Evolutionary conservation across 306 rosid species (phyloP).

Genomic region (Dryas alaskensis): DNA sequence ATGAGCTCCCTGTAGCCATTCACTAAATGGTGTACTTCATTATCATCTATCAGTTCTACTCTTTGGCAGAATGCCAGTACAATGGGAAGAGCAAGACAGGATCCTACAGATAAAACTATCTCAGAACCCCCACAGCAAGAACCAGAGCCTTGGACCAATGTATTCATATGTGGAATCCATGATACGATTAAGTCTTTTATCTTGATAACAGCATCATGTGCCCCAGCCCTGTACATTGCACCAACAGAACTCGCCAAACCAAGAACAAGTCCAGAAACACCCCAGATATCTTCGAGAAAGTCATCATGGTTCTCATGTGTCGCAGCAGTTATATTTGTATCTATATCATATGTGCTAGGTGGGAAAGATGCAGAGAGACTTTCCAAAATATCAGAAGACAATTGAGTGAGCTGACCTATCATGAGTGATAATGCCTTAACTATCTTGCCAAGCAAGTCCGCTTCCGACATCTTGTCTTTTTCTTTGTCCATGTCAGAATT

Average conservation of each 20-base stretch:
- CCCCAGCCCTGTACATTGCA: slow-evolving; percentile 74
- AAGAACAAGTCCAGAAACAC: slow-evolving; percentile 90
- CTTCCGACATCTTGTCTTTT: slow-evolving; percentile 48
- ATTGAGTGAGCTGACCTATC: slow-evolving; percentile 53
- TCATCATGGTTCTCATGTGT: slow-evolving; percentile 45
- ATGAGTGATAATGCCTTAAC: slow-evolving; percentile 50
- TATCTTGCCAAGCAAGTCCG: slow-evolving; percentile 58
- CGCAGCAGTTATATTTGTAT: slow-evolving; percentile 32
- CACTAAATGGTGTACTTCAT: slow-evolving; percentile 54
- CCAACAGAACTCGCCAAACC: slow-evolving; percentile 71
- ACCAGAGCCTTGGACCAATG: slow-evolving; percentile 35
- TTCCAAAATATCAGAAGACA: slow-evolving; percentile 54
- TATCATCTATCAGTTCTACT: slow-evolving; percentile 68
- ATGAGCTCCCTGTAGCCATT: slow-evolving; percentile 63
- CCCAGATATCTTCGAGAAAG: slow-evolving; percentile 87
- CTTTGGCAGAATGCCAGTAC: slow-evolving; percentile 69
- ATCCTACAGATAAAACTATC: slow-evolving; percentile 67
- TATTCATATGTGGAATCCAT: slow-evolving; percentile 65
- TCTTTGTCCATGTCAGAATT: slow-evolving; percentile 44
- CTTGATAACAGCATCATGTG: slow-evolving; percentile 63
- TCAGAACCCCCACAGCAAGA: slow-evolving; percentile 36
- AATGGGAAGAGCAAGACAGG: slow-evolving; percentile 84
- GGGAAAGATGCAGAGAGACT: slow-evolving; percentile 59
- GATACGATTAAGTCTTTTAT: slow-evolving; percentile 64
- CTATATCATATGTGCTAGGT: slow-evolving; percentile 30